Conservation (phyloP, 345 rosid genomes). For the Carallia brachiata region DNA sequence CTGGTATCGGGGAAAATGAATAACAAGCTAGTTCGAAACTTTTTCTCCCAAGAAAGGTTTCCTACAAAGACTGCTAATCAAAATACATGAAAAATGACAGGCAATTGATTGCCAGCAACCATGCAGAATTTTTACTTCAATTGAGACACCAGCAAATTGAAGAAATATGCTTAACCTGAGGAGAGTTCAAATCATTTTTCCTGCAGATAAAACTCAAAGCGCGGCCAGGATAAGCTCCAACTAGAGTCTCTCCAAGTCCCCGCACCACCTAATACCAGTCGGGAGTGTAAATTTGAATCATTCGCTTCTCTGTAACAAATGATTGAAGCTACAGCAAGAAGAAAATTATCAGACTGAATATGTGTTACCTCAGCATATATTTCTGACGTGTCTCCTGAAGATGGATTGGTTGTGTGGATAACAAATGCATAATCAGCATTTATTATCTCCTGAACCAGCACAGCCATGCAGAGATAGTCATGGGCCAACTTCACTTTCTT, state of each 20-base stretch:
- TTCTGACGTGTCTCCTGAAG: constrained; percentile 87
- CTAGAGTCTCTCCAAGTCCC: constrained; percentile 98
- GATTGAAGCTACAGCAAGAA: not conserved
- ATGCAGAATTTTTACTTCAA: not conserved
- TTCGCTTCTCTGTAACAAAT: constrained; percentile 6
- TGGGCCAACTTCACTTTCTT: constrained; percentile 85
- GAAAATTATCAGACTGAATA: not conserved
- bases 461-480: constrained; percentile 97
- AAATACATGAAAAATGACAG: not conserved
- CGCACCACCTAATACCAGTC: constrained; percentile 64
- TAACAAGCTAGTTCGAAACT: not conserved
- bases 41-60: not conserved
- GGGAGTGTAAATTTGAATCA: constrained; percentile 10
- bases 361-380: constrained; percentile 83
- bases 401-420: constrained; percentile 96
- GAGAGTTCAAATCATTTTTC: constrained; percentile 64
- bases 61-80: not conserved
- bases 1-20: not conserved
- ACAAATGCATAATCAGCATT: constrained; percentile 97
- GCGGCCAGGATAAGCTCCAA: constrained; percentile 99
- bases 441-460: constrained; percentile 92
- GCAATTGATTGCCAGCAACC: not conserved
- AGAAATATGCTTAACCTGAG: constrained; percentile 52
- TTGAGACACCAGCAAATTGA: not conserved
- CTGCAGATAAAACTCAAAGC: constrained; percentile 88